Percentiles rank a stretch among this genome's conserved stretches.
Conservation (phyloP, 2,329 filamentous ascomycete species). For the Xylariales sp. region DNA sequence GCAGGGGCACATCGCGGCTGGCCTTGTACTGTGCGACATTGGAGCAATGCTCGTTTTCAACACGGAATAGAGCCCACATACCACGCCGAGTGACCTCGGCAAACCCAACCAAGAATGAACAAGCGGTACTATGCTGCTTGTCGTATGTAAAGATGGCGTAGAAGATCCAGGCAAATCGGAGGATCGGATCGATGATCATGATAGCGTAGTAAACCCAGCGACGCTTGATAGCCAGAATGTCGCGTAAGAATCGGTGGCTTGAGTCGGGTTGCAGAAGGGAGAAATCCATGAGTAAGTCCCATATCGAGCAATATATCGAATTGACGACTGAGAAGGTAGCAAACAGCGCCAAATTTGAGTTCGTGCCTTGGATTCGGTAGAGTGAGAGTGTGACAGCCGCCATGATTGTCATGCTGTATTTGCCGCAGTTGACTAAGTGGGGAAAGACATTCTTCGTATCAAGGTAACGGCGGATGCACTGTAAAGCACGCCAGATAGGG, state of each 20-base stretch:
- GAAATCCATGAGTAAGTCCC: conserved; percentile 97
- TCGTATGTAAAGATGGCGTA: conserved; percentile 81
- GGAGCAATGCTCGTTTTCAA: conserved; percentile 95
- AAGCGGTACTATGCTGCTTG: conserved; percentile 74
- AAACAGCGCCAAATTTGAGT: conserved; percentile 62
- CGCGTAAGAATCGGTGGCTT: conserved; percentile 63
- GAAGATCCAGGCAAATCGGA: conserved; percentile 92
- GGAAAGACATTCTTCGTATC: conserved; percentile 87
- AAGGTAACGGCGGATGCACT: conserved; percentile 83
- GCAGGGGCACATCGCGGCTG: conserved; percentile 78
- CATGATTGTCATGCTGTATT: conserved; percentile 81
- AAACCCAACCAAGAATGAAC: conserved; percentile 74
- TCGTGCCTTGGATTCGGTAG: conserved; percentile 67
- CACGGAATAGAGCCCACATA: conserved; percentile 87
- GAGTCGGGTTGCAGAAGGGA: conserved; percentile 77
- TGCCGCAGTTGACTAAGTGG: conserved; percentile 86
- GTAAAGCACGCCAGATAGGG: conserved; percentile 83
- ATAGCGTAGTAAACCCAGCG: conserved; percentile 82
- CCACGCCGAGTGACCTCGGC: conserved; percentile 80
- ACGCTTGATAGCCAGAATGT: conserved; percentile 73
- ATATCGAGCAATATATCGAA: conserved; percentile 76
- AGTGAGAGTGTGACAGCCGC: conserved; percentile 75
- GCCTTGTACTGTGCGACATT: conserved; percentile 90
- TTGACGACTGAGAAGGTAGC: conserved; percentile 79
- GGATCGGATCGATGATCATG: conserved; percentile 75